phyloP scores from a whole-genome alignment of 441 rosid genomes.

The Adansonia gregorii region DNA sequence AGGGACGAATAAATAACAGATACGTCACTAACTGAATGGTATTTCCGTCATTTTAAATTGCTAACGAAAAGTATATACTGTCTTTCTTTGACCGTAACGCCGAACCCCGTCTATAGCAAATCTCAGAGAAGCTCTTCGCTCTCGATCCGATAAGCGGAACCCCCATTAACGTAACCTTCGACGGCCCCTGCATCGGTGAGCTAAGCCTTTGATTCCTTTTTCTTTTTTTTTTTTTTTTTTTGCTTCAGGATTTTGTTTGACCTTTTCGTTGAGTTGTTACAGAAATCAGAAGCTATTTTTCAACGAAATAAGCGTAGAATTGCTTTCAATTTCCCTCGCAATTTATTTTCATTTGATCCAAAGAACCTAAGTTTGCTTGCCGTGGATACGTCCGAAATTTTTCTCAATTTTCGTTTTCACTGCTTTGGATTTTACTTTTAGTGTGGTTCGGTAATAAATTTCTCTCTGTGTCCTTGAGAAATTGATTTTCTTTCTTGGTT shows the following conservation, averaged over 20 bases:
- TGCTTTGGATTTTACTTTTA: too few relatives aligned
- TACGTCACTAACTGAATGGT: neutral
- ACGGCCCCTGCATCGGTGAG: neutral
- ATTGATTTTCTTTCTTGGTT: neutral
- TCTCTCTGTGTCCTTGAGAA: neutral
- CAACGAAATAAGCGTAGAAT: neutral
- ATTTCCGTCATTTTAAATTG: neutral
- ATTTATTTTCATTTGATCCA: neutral
- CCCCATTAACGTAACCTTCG: too few relatives aligned
- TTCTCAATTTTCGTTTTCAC: neutral
- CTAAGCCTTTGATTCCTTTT: neutral
- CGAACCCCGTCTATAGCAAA: neutral
- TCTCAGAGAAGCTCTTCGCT: neutral
- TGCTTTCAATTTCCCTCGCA: neutral
- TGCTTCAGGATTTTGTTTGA: neutral
- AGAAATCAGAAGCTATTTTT: slow-evolving; percentile 5
- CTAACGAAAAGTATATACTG: neutral
- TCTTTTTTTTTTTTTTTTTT: neutral
- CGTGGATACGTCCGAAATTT: neutral
- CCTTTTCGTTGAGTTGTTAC: neutral
- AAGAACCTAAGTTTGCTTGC: neutral
- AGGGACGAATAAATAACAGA: neutral
- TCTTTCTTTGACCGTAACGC: neutral
- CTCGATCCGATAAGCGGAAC: slow-evolving; percentile 15
- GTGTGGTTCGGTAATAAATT: neutral